phyloP scores from a whole-genome alignment of 306 rosid species.

The cucumber (Cucumis sativus) region Cucumber_9930_V3 NC_026655.2:31891001-31891500 shows the following conservation, averaged over 20 bases:
- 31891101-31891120: conserved; percentile 26
- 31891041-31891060: not conserved
- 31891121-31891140: conserved; percentile 37
- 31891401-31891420: not conserved
- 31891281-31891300: conserved; percentile 94
- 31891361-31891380: not conserved
- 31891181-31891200: conserved; percentile 66
- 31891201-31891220: conserved; percentile 85
- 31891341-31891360: not conserved
- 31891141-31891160: conserved; percentile 61
- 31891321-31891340: conserved; percentile 35
- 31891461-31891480: no score
- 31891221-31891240: conserved; percentile 24
- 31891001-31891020: not conserved
- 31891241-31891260: conserved; percentile 78
- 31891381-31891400: not conserved
- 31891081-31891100: conserved; percentile 44
- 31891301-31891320: conserved; percentile 55
- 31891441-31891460: not conserved
- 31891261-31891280: conserved; percentile 86
- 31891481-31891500: no score
- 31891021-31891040: not conserved
- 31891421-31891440: not conserved
- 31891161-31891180: conserved; percentile 44
- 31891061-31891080: conserved; percentile 43